A percentile compares a stretch with the other conserved stretches of the same genome.
Evolutionary conservation across 179 eudicot genomes (phyloP).

Genomic region (Beta corolliflora): DNA sequence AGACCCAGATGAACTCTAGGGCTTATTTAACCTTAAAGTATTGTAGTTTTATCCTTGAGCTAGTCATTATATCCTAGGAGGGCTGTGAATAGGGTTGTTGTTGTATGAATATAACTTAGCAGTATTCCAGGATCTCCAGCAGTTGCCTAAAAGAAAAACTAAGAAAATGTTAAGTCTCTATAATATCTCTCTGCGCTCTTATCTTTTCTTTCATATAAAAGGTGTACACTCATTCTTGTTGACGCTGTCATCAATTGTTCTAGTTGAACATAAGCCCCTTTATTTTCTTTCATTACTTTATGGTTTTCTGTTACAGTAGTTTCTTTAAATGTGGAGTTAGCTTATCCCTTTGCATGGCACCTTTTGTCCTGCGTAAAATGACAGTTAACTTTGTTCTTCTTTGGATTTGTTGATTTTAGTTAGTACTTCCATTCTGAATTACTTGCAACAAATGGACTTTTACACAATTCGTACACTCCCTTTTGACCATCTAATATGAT

Average conservation of each 20-base stretch:
- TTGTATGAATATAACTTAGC: background rate
- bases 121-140: no score
- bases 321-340: no score
- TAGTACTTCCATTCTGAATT: no score
- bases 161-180: background rate
- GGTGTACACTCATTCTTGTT: background rate
- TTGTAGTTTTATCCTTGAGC: background rate
- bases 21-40: background rate
- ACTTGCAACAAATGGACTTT: no score
- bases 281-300: background rate
- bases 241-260: background rate
- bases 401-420: no score
- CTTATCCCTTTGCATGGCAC: no score
- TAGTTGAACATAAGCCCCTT: background rate
- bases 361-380: no score
- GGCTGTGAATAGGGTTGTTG: background rate
- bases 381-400: no score
- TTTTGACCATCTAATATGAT: no score
- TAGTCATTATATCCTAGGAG: background rate
- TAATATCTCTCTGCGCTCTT: background rate
- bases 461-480: no score
- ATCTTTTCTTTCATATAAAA: background rate
- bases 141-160: no score
- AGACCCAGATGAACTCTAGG: background rate
- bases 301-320: no score